Base-by-base conservation (phyloP, 2,329 filamentous ascomycete species). In the Dactylellina cionopaga region DNA sequence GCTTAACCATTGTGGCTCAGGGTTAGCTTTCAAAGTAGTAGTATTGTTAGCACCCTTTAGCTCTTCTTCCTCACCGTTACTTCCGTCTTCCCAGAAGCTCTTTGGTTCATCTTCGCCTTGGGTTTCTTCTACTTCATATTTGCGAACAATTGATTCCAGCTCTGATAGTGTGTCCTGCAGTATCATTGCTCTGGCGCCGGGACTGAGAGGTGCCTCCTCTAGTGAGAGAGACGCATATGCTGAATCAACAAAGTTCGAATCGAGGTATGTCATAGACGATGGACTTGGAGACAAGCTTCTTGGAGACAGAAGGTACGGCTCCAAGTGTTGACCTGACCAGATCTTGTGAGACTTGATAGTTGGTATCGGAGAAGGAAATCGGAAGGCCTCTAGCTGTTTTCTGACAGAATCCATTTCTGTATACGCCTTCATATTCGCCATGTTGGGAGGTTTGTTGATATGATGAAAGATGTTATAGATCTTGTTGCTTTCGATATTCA, bases 91-190 rank as follows among this genome's bases (percentile, higher is more conserved):
- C 68, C 68, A 72, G 27, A 65, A 72, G 46, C 68, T 72, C 47
- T 41, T 59, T n/a, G 59, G 59, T 19, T 71, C 66, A 25, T 41
- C 44, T 22, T 15, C 39, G 5, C 11, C 37, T 13, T 52, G 44
- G 7, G 19, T 24, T 46, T 59, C 46, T 22, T 72, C 59, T 3
- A 33, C 59, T 55, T 72, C 59, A 54, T 72, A 72, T 64, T 72
- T 72, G 24, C 68, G 68, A 35, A 72, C 68, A 43, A 72, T 72
- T 31, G 68, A 65, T 24, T 64, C 68, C 17, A 72, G 59, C 46
- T 72, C 68, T 3, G 68, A 72, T 41, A 72, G 15, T 33, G 68
- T 72, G 46, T 72, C 68, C 29, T 59, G 52, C 39, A 72, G 15
- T 29, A 59, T 54, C 68, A 72, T 72, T n/a, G 59, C 68, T 25